Conservation (phyloP, 768 basidiomycete genomes). For the Wakefieldia striispora region DNA sequence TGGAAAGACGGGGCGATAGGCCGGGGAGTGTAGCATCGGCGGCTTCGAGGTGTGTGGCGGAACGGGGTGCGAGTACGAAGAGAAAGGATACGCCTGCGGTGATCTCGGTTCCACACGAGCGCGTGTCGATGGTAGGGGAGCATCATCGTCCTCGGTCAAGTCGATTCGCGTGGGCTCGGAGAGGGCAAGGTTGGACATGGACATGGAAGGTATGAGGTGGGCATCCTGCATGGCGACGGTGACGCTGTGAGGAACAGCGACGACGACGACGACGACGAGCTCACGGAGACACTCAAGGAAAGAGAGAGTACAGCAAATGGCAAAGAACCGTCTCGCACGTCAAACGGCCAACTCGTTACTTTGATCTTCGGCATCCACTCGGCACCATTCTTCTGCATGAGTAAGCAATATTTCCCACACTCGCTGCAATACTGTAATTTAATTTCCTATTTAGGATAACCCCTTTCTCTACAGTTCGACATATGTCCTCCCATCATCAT, state of each 20-base stretch:
- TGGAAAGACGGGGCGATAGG: conserved; percentile 53
- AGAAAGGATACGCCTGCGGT: conserved; percentile 24
- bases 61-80: conserved; percentile 23
- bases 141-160: conserved; percentile 70
- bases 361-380: conserved; percentile 28
- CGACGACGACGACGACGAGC: conserved; percentile 1
- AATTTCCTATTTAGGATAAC: conserved; percentile 20
- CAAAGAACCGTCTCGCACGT: conserved; percentile 19
- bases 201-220: conserved; percentile 30
- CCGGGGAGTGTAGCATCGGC: conserved; percentile 19
- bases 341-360: conserved; percentile 10
- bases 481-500: conserved; percentile 5
- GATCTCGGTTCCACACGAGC: conserved; percentile 40
- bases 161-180: conserved; percentile 60
- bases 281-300: not conserved
- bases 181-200: conserved; percentile 35
- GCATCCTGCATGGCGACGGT: conserved; percentile 27
- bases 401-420: conserved; percentile 25
- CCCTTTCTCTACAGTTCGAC: not conserved
- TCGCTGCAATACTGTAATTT: conserved; percentile 3
- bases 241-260: not conserved
- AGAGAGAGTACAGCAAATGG: not conserved
- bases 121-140: conserved; percentile 30
- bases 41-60: conserved; percentile 27
- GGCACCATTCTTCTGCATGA: conserved; percentile 19